A percentile compares a stretch with the other conserved stretches of the same genome.
phyloP scores from a whole-genome alignment of 768 basidiomycete species.

The Phaffia australis region DNA sequence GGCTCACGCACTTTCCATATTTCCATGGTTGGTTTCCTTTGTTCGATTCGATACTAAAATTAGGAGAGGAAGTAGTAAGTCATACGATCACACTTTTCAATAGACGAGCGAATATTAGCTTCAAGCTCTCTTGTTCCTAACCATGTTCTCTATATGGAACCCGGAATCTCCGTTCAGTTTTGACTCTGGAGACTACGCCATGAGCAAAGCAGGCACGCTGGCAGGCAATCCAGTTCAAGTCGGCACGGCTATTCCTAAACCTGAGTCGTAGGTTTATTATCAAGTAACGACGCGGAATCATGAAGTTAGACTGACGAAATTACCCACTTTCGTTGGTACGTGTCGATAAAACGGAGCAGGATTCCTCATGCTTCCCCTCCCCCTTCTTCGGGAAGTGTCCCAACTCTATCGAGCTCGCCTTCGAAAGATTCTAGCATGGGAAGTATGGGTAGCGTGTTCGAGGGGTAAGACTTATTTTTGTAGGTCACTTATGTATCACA shows the following conservation, averaged over 20 bases:
- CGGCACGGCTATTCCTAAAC: constrained; percentile 95
- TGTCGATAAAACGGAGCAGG: constrained; percentile 41
- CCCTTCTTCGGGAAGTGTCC: constrained; percentile 46
- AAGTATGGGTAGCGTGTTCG: constrained; percentile 11
- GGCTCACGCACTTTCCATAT: background rate
- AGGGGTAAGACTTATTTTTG: background rate
- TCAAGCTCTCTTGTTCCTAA: background rate
- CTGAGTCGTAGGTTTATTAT: constrained; percentile 64
- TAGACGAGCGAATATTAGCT: background rate
- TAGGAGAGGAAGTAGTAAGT: too few species aligned
- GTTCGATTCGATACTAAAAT: too few species aligned
- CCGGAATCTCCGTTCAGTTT: constrained; percentile 94
- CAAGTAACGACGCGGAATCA: background rate
- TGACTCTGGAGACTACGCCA: constrained; percentile 95
- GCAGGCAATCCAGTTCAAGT: constrained; percentile 65
- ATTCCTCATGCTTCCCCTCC: constrained; percentile 83
- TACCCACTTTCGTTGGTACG: constrained; percentile 5
- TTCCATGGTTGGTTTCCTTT: background rate
- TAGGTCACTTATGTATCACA: background rate
- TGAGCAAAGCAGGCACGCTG: constrained; percentile 79
- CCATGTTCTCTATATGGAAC: constrained; percentile 1
- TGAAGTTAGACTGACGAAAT: constrained; percentile 23
- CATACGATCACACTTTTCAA: background rate
- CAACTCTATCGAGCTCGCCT: constrained; percentile 58
- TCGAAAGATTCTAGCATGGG: constrained; percentile 48